These are phyloP conservation scores for Streptanthus diversifolius DNA, from an alignment of 345 rosid species.

Conservation along the genomic window DNA sequence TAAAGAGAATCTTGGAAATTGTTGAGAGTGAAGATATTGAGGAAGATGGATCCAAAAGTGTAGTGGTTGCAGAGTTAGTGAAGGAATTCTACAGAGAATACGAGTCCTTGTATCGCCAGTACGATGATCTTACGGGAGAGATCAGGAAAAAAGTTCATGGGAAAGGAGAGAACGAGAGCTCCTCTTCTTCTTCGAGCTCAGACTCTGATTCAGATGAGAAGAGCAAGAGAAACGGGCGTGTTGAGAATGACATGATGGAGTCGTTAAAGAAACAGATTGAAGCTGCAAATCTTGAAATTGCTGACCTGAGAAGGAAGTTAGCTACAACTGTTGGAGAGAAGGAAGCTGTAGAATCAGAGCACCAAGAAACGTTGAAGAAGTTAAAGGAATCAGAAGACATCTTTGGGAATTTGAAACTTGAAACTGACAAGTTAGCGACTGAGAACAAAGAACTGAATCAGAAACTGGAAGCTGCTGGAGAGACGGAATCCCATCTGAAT, in stretches of 20 bases:
- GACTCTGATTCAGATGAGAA: constrained; percentile 58
- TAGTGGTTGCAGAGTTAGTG: constrained; percentile 52
- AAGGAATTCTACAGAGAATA: constrained; percentile 69
- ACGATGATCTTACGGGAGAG: constrained; percentile 70
- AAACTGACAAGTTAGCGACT: constrained; percentile 15
- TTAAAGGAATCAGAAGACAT: constrained; percentile 48
- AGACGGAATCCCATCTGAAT: constrained; percentile 39
- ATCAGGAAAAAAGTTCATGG: constrained; percentile 55
- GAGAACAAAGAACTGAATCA: constrained; percentile 17
- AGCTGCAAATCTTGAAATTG: constrained; percentile 52
- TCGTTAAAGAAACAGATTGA: constrained; percentile 57
- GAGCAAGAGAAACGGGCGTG: constrained; percentile 46
- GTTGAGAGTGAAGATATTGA: constrained; percentile 53
- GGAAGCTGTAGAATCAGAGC: constrained; percentile 32
- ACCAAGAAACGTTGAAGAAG: constrained; percentile 48
- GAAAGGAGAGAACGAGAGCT: constrained; percentile 45
- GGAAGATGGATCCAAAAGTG: constrained; percentile 54
- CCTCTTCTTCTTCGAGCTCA: constrained; percentile 76
- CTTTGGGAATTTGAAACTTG: constrained; percentile 48
- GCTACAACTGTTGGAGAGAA: constrained; percentile 33
- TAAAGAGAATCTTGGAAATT: constrained; percentile 62
- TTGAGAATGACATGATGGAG: constrained; percentile 38
- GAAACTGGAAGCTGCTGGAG: constrained; percentile 32
- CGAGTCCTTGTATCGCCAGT: constrained; percentile 54
- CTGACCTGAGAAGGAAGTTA: constrained; percentile 42